phyloP scores from a whole-genome alignment of 2,329 filamentous ascomycete genomes.

The Fusarium transvaalense region DNA sequence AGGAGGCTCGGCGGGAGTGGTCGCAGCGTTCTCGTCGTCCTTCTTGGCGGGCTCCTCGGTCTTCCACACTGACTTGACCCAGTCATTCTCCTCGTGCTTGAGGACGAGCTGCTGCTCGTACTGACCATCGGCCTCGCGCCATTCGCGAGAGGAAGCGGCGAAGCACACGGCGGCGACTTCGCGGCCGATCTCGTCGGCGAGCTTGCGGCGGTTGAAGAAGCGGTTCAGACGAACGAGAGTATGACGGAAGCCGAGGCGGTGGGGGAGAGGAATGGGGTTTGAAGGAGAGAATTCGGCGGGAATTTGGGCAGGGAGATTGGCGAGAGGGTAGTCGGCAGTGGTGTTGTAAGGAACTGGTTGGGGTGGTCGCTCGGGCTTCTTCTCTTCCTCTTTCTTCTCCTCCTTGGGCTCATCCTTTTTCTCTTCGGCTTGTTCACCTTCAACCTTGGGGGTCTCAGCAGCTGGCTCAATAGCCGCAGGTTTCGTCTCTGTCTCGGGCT shows the following conservation, averaged over 20 bases:
- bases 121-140: conserved; percentile 57
- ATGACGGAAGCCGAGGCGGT: conserved; percentile 92
- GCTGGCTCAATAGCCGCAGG: conserved; percentile 45
- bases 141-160: conserved; percentile 67
- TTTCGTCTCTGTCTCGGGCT: conserved; percentile 45
- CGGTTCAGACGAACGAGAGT: conserved; percentile 88
- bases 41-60: conserved; percentile 59
- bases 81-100: conserved; percentile 79
- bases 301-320: conserved; percentile 72
- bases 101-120: conserved; percentile 67
- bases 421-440: conserved; percentile 53
- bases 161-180: conserved; percentile 90
- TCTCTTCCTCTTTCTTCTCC: conserved; percentile 60
- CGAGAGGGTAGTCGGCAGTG: conserved; percentile 76
- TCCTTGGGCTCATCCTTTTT: conserved; percentile 44
- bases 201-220: conserved; percentile 84
- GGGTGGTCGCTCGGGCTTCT: conserved; percentile 68
- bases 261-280: conserved; percentile 81
- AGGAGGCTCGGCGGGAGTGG: conserved; percentile 55
- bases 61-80: conserved; percentile 84
- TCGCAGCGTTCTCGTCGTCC: conserved; percentile 57
- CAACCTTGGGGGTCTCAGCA: conserved; percentile 42
- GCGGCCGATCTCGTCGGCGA: conserved; percentile 90
- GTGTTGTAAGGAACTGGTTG: conserved; percentile 81
- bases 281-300: conserved; percentile 81